Base-by-base conservation (phyloP, 1,139 yeast species). In the Scheffersomyces lignicola region DNA sequence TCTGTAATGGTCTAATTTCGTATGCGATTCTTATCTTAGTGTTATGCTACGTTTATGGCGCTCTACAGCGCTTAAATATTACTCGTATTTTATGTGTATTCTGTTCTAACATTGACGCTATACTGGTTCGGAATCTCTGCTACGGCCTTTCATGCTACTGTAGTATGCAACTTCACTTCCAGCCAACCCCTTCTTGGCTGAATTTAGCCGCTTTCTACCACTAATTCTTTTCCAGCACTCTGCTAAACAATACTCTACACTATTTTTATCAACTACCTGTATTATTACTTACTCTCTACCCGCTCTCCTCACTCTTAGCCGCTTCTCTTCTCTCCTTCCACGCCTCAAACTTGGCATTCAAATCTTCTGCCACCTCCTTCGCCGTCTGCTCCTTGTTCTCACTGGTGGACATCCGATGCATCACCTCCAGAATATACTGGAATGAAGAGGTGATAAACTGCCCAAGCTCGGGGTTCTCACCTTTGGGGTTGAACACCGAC, bases 311-410 rank as follows among this genome's bases (percentile, higher is more conserved):
- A 20, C 26, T 41, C 27, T 41, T 44, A 31, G 42, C 38, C 25
- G 35, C 35, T 42, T 51, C 48, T 39, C 56, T 46, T 14, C 33
- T 35, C 24, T 48, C 45, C 33, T 48, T 52, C 73, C 73, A 68
- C 11, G 36, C 32, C 10, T 62, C 60, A 30, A 62, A 54, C 35
- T 50, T 60, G 2, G 36, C 37, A 20, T 53, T 54, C 41, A 68
- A 54, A 42, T 68, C 74, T 6, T 62, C 54, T 3, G 73, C 70
- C 22, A 69, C 62, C 31, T 65, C 71, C 31, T 61, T 47, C 5
- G 71, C 61, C 1, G 72, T 56, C 17, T 53, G 56, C 16, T 68
- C 66, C 31, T 51, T 58, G 39, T 68, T 63, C 13, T 51, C 48
- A 7, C 66, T 44, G 1, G 52, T 48, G 16, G 58, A 47, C 66